Evolutionary conservation across 2,329 filamentous ascomycete genomes (phyloP).

Genomic region (Sporothrix humicola): DNA sequence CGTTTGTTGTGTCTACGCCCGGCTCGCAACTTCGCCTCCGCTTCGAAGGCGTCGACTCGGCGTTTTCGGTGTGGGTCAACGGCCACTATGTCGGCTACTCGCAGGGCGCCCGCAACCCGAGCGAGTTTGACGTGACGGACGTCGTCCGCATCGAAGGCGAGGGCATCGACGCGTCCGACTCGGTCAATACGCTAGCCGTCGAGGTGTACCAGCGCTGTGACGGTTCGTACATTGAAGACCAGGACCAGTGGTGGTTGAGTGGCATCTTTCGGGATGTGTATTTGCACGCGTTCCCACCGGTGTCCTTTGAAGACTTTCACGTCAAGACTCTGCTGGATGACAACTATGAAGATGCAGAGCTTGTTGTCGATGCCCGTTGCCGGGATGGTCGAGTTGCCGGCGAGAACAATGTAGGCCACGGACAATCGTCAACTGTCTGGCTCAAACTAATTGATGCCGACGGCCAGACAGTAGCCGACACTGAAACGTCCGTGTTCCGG

Average conservation of each 20-base stretch:
- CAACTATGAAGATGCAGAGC: slow-evolving; percentile 53
- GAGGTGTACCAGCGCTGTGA: slow-evolving; percentile 74
- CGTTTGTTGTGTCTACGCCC: background rate
- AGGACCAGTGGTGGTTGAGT: slow-evolving; percentile 72
- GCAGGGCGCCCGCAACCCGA: slow-evolving; percentile 72
- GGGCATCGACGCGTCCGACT: slow-evolving; percentile 46
- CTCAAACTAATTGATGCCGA: slow-evolving; percentile 24
- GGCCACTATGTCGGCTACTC: slow-evolving; percentile 70
- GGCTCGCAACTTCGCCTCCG: slow-evolving; percentile 62
- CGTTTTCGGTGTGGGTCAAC: slow-evolving; percentile 73
- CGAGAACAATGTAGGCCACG: background rate
- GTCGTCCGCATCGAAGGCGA: slow-evolving; percentile 38
- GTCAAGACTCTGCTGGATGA: slow-evolving; percentile 55
- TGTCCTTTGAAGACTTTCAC: slow-evolving; percentile 48
- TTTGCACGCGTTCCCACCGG: slow-evolving; percentile 62
- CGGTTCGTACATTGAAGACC: slow-evolving; percentile 73
- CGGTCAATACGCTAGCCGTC: slow-evolving; percentile 64
- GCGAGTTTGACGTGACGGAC: slow-evolving; percentile 71
- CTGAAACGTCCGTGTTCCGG: background rate
- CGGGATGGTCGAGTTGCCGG: slow-evolving; percentile 41
- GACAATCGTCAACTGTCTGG: background rate
- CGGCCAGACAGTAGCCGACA: background rate
- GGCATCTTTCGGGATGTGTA: slow-evolving; percentile 74
- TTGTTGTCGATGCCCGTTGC: slow-evolving; percentile 45
- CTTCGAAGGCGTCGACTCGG: slow-evolving; percentile 75